Base-by-base conservation (phyloP, 371 early-diverging fungal species). In the Mortierella sp. region DNA sequence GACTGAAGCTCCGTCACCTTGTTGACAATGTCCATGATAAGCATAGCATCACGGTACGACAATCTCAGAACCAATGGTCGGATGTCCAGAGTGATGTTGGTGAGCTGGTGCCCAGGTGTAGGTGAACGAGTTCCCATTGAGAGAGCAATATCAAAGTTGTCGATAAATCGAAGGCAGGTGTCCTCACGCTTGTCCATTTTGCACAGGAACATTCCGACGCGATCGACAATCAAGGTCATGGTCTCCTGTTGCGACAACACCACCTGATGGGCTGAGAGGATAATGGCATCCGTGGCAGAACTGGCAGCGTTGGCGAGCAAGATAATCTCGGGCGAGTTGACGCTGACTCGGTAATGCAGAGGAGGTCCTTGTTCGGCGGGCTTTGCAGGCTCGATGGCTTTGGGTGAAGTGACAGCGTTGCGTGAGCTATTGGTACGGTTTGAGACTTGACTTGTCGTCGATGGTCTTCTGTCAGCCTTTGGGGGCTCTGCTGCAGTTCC, bases 121-220 rank as follows among this genome's bases (percentile, higher is more conserved):
- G 90, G 87, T 0, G 89, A 81, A 16, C 91, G 92, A 61, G 89
- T 91, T 78, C 97, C 96, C 93, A 96, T 92, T 0, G 95, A 93
- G 16, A 96, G 64, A 1, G 95, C 92, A 24, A 97, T 87, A 73
- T 97, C 95, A 88, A 97, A 96, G 28, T 96, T 95, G 71, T 98
- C 96, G 82, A 99, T 95, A 61, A 98, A 96, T 2, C 95, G 93
- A 28, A 98, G 83, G 0, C 92, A 91, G 0, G 98, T 96, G 40
- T 95, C 94, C 14, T 93, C 91, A 3, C 96, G 89, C 76, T 91
- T 91, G 81, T 96, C 95, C 95, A 98, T 97, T 37, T 93, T 93
- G 90, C 98, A 98, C 64, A 99, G 89, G 67, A 95, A 95, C 94
- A 98, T 96, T 43, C 97, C 96, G 77, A 97, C 90, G 69, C 96